phyloP scores from a whole-genome alignment of 345 rosid genomes.

The Acer saccharum region DNA sequence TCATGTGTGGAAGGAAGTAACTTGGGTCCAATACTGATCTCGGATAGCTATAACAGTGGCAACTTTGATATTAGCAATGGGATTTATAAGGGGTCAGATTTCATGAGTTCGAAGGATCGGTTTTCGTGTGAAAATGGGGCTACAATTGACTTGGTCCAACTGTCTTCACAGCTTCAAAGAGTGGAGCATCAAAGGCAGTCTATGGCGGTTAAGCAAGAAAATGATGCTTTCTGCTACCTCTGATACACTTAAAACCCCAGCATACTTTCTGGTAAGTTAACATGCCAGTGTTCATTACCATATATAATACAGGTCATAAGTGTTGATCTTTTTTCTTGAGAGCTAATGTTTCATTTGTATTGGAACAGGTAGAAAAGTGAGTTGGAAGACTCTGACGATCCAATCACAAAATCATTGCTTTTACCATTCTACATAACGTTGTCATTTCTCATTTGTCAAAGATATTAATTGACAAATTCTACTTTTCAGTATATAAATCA shows the following conservation, averaged over 20 bases:
- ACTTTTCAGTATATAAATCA: background rate
- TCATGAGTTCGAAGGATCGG: constrained; percentile 29
- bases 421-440: background rate
- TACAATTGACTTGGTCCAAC: constrained; percentile 65
- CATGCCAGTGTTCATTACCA: too few relatives aligned
- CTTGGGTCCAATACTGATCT: constrained; percentile 26
- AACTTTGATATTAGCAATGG: constrained; percentile 33
- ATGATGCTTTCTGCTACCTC: constrained; percentile 43
- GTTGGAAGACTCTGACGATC: too few relatives aligned
- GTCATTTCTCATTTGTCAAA: constrained; percentile 10
- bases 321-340: background rate
- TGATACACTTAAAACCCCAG: constrained; percentile 24
- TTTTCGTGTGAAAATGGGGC: constrained; percentile 40
- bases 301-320: too few relatives aligned
- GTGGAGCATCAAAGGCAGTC: constrained; percentile 72
- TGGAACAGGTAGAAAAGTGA: constrained; percentile 7
- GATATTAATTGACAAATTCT: background rate
- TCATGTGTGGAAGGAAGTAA: constrained; percentile 39
- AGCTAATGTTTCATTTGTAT: background rate
- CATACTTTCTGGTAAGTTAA: too few relatives aligned
- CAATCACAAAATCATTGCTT: too few relatives aligned
- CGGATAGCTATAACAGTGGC: constrained; percentile 31
- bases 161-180: constrained; percentile 74
- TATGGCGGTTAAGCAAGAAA: constrained; percentile 52
- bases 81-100: constrained; percentile 36